phyloP scores from a whole-genome alignment of 2,329 filamentous ascomycete genomes.

The Alternaria tenuissima region DNA sequence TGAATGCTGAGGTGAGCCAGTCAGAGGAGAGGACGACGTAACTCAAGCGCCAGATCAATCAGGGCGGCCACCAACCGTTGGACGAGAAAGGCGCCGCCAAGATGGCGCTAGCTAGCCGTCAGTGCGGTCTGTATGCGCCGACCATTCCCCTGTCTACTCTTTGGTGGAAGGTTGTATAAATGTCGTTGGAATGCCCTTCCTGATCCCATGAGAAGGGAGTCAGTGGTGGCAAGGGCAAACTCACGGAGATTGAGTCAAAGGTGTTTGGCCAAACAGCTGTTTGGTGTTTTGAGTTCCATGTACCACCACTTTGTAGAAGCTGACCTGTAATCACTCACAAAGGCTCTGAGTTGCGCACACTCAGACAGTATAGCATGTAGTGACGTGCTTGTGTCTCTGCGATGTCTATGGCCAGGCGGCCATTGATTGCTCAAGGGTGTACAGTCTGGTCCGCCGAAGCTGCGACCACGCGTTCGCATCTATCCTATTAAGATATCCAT shows the following conservation, averaged over 20 bases:
- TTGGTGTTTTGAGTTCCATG: neutral
- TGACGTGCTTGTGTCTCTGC: neutral
- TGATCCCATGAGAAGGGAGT: neutral
- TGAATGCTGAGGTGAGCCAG: constrained; percentile 37
- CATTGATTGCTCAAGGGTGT: neutral
- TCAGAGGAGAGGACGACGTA: constrained; percentile 30
- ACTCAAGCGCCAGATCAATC: constrained; percentile 35
- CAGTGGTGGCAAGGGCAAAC: neutral
- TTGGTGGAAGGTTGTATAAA: constrained; percentile 1
- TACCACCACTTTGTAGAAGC: neutral
- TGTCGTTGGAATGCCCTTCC: neutral
- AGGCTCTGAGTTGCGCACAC: neutral
- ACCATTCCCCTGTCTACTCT: constrained; percentile 3
- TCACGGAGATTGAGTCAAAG: neutral
- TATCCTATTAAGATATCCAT: neutral
- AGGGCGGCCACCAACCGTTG: constrained; percentile 34
- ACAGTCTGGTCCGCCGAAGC: neutral
- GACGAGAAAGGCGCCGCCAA: constrained; percentile 15
- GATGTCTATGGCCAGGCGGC: neutral
- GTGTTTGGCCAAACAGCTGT: neutral
- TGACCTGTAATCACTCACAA: neutral
- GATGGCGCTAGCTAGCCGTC: constrained; percentile 15
- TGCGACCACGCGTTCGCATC: constrained; percentile 4
- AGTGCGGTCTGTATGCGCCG: constrained; percentile 20
- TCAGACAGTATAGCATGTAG: neutral